Conservation (phyloP, 495 filamentous ascomycete genomes). For the Penicillium argentinense region DNA sequence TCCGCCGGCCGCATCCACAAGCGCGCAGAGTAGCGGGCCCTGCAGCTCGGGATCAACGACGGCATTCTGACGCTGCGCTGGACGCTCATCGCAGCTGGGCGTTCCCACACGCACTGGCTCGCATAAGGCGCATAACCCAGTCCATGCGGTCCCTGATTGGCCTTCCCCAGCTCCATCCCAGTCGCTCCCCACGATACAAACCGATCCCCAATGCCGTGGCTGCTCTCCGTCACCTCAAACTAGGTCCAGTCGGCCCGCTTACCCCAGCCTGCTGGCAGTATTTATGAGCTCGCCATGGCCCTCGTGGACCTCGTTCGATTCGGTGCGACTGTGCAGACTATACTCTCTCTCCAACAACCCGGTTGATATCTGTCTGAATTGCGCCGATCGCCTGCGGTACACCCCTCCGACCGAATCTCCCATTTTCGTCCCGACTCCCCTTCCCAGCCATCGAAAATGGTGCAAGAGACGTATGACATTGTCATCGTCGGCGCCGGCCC, state of each 20-base stretch:
- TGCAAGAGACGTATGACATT: conserved; percentile 60
- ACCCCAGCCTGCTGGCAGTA: conserved; percentile 26
- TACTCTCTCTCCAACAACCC: background rate
- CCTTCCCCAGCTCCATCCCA: background rate
- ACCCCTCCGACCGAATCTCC: background rate
- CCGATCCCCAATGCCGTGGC: conserved; percentile 45
- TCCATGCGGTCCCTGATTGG: conserved; percentile 15
- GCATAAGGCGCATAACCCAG: conserved; percentile 8
- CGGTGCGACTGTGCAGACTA: conserved; percentile 8
- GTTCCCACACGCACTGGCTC: conserved; percentile 6
- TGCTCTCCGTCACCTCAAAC: conserved; percentile 27
- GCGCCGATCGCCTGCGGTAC: background rate
- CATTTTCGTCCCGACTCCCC: conserved; percentile 4
- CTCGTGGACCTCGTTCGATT: conserved; percentile 10
- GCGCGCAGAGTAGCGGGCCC: too few species aligned
- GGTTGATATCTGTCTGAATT: background rate
- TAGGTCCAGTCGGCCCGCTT: conserved; percentile 22
- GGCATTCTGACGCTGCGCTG: conserved; percentile 6
- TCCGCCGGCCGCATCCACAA: too few species aligned
- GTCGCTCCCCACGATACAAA: conserved; percentile 32
- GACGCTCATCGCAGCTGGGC: background rate
- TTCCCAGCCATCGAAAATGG: conserved; percentile 30
- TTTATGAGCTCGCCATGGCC: conserved; percentile 33
- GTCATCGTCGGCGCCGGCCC: conserved; percentile 89
- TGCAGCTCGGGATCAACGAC: conserved; percentile 7